These are phyloP conservation scores for Solanum sejunctum DNA, from an alignment of 257 asterid species.

Conservation along the genomic window DNA sequence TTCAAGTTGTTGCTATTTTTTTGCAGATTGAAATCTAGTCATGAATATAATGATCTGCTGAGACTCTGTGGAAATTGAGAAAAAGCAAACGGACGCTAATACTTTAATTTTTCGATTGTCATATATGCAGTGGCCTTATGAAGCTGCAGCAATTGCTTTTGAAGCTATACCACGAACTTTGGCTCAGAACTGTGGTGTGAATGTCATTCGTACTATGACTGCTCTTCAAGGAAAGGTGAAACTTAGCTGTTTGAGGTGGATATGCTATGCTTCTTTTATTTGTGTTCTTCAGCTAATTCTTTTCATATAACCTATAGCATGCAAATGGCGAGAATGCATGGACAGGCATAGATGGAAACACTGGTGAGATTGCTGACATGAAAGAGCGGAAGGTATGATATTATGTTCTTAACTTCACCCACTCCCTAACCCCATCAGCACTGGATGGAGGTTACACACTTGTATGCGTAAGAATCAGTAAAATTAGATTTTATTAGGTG, in stretches of 20 bases:
- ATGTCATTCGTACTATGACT: constrained; percentile 90
- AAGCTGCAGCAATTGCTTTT: constrained; percentile 97
- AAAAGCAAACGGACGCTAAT: not conserved
- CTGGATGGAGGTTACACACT: not conserved
- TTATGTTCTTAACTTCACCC: not conserved
- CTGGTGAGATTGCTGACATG: constrained; percentile 89
- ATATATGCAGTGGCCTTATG: constrained; percentile 83
- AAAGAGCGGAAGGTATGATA: constrained; percentile 71
- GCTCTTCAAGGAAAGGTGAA: constrained; percentile 86
- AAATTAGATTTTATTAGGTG: not conserved
- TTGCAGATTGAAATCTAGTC: not conserved
- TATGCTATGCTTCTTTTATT: not conserved
- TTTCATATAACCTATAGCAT: constrained; percentile 32
- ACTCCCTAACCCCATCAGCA: not conserved
- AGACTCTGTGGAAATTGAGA: not conserved
- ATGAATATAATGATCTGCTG: not conserved
- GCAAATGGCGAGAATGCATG: constrained; percentile 95
- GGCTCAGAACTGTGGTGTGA: constrained; percentile 97
- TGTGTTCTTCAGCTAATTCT: not conserved
- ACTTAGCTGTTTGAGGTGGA: not conserved
- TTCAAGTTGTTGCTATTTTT: not conserved
- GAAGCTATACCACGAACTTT: constrained; percentile 96
- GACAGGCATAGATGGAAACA: constrained; percentile 91
- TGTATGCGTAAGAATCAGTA: not conserved
- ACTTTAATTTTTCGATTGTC: not conserved